Evolutionary conservation across 306 rosid genomes (phyloP), one percentile per base, ranked within the genome.

Genomic region (Fragaria iinumae): DNA sequence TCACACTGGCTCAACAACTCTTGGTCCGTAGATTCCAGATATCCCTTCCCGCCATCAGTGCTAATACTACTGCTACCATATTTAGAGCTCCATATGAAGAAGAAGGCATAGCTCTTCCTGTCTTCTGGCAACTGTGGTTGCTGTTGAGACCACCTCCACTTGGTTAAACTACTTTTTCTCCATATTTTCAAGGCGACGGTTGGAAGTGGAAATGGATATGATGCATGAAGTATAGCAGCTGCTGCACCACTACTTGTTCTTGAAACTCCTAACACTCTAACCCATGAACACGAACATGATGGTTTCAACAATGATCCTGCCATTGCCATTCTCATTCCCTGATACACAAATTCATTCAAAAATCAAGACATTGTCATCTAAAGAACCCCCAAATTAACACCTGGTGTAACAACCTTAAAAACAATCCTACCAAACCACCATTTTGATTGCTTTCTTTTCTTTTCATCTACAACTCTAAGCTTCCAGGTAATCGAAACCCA

Each of bases 1-100:
- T 95, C 91, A 80, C 98, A 92, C 75, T 90, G 93, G 60, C 87
- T 80, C 87, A 89, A 77, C 14, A 95, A 83, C 72, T 95, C 97
- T n/a, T 84, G 88, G 75, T 95, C 97, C 1, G 92, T 76, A 72
- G 89, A 85, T 67, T 84, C 88, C 49, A 95, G 81, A 76, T 80
- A 90, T 47, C 84, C 79, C 73, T 76, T 88, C 39, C 79, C 90
- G 4, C 38, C 66, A 11, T 41, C 44, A 21, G 34, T 20, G 17
- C 39, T 65, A 72, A 43, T 49, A 11, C 59, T 47, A 69, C 11
- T 62, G 69, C 56, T 82, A 49, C 72, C 70, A 41, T 63, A 78
- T 8, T 57, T 73, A 11, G 77, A 77, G 74, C 79, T 63, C 49
- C 72, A 34, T 18, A 64, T n/a, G 72, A 72, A 78, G 82, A 72